Evolutionary conservation across 1,284 basidiomycete species (phyloP).

Genomic region (Chalciporus sp.): DNA sequence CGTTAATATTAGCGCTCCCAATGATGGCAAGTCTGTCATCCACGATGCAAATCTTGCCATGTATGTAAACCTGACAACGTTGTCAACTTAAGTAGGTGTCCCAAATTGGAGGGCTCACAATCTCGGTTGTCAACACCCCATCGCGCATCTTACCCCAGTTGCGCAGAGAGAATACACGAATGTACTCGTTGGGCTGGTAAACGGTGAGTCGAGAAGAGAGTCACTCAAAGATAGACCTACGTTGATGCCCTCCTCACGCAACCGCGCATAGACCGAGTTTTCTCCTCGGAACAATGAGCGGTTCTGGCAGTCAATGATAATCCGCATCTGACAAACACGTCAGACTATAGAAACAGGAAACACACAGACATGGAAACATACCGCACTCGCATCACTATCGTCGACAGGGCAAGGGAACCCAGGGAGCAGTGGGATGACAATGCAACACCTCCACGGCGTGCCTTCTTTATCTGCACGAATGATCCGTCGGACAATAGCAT

Average conservation of each 20-base stretch:
- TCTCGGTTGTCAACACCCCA: constrained; percentile 88
- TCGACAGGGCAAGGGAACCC: constrained; percentile 96
- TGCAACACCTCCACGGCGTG: constrained; percentile 89
- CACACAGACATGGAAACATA: constrained; percentile 41
- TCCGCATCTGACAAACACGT: constrained; percentile 63
- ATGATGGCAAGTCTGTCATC: constrained; percentile 98
- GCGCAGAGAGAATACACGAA: constrained; percentile 89
- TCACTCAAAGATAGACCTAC: constrained; percentile 45
- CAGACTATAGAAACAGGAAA: constrained; percentile 2
- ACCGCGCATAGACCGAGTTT: constrained; percentile 87
- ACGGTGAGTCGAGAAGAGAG: constrained; percentile 5
- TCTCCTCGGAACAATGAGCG: constrained; percentile 88
- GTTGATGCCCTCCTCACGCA: constrained; percentile 88
- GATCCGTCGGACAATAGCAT: constrained; percentile 91
- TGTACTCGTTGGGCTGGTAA: constrained; percentile 86
- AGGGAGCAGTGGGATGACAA: constrained; percentile 91
- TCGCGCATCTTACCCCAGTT: constrained; percentile 93
- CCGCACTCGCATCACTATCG: constrained; percentile 88
- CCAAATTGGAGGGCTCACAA: constrained; percentile 45
- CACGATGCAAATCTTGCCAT: constrained; percentile 83
- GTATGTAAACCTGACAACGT: constrained; percentile 79
- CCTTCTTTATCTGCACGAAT: constrained; percentile 85
- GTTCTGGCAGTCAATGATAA: constrained; percentile 94
- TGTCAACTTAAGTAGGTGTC: constrained; percentile 5
- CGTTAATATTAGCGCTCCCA: constrained; percentile 99